Base-by-base conservation (phyloP, 2,329 filamentous ascomycete genomes). In the Triangularia setosa region DNA sequence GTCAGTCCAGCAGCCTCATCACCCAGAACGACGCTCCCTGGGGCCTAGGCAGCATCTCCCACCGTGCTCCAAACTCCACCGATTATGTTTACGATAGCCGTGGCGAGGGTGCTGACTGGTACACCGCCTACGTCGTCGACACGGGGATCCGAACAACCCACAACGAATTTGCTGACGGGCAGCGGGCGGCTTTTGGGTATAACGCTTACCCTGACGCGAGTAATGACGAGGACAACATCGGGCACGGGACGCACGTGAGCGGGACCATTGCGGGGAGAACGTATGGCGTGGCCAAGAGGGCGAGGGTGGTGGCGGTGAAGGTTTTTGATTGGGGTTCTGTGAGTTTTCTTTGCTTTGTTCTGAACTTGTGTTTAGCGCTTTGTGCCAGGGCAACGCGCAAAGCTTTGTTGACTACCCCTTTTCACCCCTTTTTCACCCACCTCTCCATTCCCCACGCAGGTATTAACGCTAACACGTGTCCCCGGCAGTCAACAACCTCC, bases 31-130 rank as follows among this genome's bases (percentile, higher is more conserved):
- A 27, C 16, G 63, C 69, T 1, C 65, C 72, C 4, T 74, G 73
- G 71, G 72, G 71, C 21, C 69, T 74, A 8, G 71, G 67, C 18
- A 68, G 68, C 60, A 68, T 74, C 67, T 75, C 73, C 23, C 69
- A 71, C 64, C 53, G 62, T 21, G 67, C 57, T 14, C 64, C 58
- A 28, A 56, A 62, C 48, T 64, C 44, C 12, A 67, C 68, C 12
- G 63, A 67, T 24, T 75, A 74, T 64, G 58, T 69, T 35, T 75
- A 74, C 65, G 68, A 73, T 48, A 52, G 60, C 21, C 69, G 68
- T 14, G 73, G 73, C 24, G 58, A 64, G 12, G 71, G 68, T 14
- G 71, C 67, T 8, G 79, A 75, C 64, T 71, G 75, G 52, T 82
- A 81, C 67, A 48, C 40, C 7, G 52, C 52, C 8, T 55, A 55